phyloP scores from a whole-genome alignment of 2,329 filamentous ascomycete species.

The Ciborinia camelliae region DNA sequence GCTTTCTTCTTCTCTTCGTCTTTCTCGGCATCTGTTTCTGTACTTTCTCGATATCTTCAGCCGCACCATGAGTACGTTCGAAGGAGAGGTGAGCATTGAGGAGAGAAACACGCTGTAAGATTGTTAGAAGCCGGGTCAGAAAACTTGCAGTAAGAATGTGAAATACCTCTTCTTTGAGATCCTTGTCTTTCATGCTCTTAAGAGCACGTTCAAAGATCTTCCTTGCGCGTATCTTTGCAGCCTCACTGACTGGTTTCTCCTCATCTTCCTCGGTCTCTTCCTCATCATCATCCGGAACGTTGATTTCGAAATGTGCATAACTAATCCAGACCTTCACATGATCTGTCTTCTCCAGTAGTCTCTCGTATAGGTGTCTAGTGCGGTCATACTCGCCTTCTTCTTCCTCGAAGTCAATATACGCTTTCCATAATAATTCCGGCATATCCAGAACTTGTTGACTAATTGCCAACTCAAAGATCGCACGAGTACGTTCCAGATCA shows the following conservation, averaged over 20 bases:
- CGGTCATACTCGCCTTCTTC: conserved; percentile 88
- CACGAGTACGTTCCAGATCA: conserved; percentile 80
- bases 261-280: conserved; percentile 55
- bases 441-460: conserved; percentile 83
- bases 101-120: conserved; percentile 67
- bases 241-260: conserved; percentile 69
- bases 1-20: conserved; percentile 85
- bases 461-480: conserved; percentile 89
- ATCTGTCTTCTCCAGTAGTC: conserved; percentile 88
- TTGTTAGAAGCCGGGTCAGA: conserved; percentile 35
- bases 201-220: conserved; percentile 82
- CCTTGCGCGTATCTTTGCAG: conserved; percentile 78
- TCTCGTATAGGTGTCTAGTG: conserved; percentile 80
- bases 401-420: conserved; percentile 98
- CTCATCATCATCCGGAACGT: conserved; percentile 72
- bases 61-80: conserved; percentile 77
- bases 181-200: conserved; percentile 81
- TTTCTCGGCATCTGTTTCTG: conserved; percentile 91
- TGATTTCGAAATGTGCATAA: conserved; percentile 97
- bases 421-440: conserved; percentile 96
- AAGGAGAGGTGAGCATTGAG: conserved; percentile 92
- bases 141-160: not conserved
- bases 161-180: conserved; percentile 78
- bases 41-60: conserved; percentile 74
- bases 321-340: conserved; percentile 99